A percentile compares a stretch with the other conserved stretches of the same genome.
Evolutionary conservation across 2,329 filamentous ascomycete species (phyloP).

Genomic region (Hirsutella thompsonii): DNA sequence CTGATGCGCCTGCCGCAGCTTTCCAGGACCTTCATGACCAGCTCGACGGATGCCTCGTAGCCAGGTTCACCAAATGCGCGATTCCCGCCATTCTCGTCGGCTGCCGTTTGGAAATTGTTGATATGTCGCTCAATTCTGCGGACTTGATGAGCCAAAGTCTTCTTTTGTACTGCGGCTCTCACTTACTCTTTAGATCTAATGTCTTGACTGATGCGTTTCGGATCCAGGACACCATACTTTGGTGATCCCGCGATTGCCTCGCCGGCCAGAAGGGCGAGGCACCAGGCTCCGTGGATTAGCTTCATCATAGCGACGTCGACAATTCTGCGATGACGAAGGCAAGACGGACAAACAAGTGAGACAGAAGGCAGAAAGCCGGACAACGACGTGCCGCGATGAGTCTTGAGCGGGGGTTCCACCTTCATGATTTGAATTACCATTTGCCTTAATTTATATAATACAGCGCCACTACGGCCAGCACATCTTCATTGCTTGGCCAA

Average conservation of each 20-base stretch:
- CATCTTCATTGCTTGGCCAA: no score
- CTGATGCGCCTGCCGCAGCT: conserved; percentile 19
- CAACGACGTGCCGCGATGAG: no score
- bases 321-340: no score
- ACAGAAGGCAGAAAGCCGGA: no score
- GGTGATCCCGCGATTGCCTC: background rate
- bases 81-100: background rate
- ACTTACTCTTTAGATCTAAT: background rate
- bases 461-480: no score
- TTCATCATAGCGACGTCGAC: background rate
- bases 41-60: conserved; percentile 44
- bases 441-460: no score
- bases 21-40: conserved; percentile 32
- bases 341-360: no score
- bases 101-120: background rate
- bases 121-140: background rate
- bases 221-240: background rate
- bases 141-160: background rate
- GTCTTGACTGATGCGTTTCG: background rate
- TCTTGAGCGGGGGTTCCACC: no score
- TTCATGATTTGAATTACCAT: no score
- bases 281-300: background rate
- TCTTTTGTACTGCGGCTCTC: no score
- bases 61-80: conserved; percentile 39
- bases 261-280: background rate